A percentile compares a stretch with the other conserved stretches of the same genome.
Evolutionary conservation across 2,329 filamentous ascomycete species (phyloP).

Genomic region (Zasmidium angulare): DNA sequence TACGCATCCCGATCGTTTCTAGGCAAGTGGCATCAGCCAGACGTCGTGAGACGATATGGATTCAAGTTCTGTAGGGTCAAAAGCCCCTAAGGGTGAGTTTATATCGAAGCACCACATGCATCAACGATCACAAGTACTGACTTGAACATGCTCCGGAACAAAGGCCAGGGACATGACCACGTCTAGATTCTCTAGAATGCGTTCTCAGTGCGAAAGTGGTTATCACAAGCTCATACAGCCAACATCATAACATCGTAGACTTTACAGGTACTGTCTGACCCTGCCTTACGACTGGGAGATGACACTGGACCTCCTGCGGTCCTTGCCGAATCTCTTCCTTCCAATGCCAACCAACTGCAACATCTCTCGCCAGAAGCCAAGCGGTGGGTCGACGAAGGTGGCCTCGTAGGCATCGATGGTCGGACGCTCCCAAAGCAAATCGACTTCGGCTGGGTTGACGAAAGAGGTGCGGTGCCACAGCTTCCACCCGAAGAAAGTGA

Average conservation of each 20-base stretch:
- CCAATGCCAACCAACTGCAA: conserved; percentile 44
- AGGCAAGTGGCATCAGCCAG: too few species aligned
- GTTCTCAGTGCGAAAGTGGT: too few species aligned
- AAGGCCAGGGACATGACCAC: too few species aligned
- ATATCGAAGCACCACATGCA: too few species aligned
- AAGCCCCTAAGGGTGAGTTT: too few species aligned
- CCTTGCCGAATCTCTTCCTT: conserved; percentile 14
- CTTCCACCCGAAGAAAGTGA: conserved; percentile 63
- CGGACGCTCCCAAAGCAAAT: conserved; percentile 63
- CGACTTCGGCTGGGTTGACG: conserved; percentile 54
- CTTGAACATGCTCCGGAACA: too few species aligned
- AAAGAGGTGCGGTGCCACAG: conserved; percentile 60
- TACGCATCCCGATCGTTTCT: too few species aligned
- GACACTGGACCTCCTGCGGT: neutral
- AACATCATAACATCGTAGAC: neutral
- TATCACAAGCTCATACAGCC: too few species aligned
- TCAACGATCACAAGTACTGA: too few species aligned
- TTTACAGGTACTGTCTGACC: neutral
- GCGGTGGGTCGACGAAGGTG: conserved; percentile 48
- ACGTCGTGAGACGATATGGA: too few species aligned
- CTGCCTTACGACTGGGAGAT: neutral
- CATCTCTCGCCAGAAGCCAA: conserved; percentile 59
- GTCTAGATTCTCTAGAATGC: too few species aligned
- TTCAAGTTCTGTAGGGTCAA: too few species aligned
- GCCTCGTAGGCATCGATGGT: conserved; percentile 60